Evolutionary conservation across 768 basidiomycete species (phyloP).

Genomic region (Daedaleopsis sinensis): DNA sequence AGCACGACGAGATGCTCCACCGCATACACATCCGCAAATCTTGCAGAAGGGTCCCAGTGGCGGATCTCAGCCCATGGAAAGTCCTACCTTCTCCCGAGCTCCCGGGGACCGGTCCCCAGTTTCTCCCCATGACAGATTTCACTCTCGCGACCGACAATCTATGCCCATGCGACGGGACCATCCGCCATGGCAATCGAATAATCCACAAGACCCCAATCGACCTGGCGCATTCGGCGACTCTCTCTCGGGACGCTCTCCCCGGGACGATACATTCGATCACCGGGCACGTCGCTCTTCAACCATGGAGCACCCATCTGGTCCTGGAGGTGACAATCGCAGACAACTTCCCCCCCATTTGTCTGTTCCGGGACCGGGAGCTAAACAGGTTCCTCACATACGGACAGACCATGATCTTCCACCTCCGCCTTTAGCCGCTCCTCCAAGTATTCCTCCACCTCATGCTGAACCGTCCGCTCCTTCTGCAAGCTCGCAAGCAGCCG

Average conservation of each 20-base stretch:
- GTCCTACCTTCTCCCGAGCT: constrained; percentile 17
- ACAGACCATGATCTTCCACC: constrained; percentile 31
- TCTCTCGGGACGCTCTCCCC: background rate
- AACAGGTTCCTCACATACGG: constrained; percentile 1
- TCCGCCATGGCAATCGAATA: constrained; percentile 2
- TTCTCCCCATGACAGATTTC: constrained; percentile 16
- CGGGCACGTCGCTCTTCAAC: constrained; percentile 8
- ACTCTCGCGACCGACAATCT: constrained; percentile 25
- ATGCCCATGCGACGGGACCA: constrained; percentile 24
- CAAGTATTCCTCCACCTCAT: constrained; percentile 1
- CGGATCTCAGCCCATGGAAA: constrained; percentile 5
- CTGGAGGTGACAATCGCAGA: constrained; percentile 25
- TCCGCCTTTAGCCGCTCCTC: constrained; percentile 6
- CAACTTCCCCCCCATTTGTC: constrained; percentile 64
- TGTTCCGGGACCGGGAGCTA: background rate
- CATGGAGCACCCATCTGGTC: background rate
- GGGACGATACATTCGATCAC: constrained; percentile 15
- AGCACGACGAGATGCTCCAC: constrained; percentile 48
- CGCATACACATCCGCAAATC: constrained; percentile 41
- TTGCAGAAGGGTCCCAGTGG: constrained; percentile 52
- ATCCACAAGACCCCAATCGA: constrained; percentile 5
- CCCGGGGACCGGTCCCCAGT: constrained; percentile 23
- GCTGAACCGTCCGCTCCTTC: constrained; percentile 19
- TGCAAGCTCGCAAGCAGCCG: constrained; percentile 14
- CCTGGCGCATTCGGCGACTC: constrained; percentile 4